Conservation (phyloP, 2,329 filamentous ascomycete species). For the Didymella segeticola region DNA sequence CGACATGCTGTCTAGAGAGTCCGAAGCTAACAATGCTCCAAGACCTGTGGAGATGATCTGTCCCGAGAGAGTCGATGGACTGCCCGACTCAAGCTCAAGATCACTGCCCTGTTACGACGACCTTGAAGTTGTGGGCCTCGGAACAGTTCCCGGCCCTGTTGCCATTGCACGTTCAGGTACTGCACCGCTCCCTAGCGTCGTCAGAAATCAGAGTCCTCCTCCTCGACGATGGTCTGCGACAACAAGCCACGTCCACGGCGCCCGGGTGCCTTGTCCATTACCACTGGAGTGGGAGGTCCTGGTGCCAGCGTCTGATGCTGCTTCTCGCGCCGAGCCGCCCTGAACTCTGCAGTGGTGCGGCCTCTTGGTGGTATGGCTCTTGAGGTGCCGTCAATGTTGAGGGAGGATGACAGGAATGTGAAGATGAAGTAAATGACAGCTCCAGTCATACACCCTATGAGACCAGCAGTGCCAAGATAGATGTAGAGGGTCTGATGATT, state of each 20-base stretch:
- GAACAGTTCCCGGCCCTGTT: too few species aligned
- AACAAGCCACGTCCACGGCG: constrained; percentile 58
- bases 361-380: constrained; percentile 17
- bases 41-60: not conserved
- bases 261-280: constrained; percentile 40
- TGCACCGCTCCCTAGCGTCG: not conserved
- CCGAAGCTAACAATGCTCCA: not conserved
- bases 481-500: constrained; percentile 57
- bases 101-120: not conserved
- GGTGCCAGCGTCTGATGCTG: constrained; percentile 22
- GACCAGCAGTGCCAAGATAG: constrained; percentile 69
- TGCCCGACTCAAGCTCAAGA: not conserved
- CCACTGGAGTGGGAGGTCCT: constrained; percentile 24
- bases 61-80: not conserved
- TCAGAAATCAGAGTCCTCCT: constrained; percentile 66
- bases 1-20: not conserved
- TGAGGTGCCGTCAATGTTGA: constrained; percentile 49
- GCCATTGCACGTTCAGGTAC: not conserved
- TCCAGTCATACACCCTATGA: constrained; percentile 71
- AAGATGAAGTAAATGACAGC: constrained; percentile 65
- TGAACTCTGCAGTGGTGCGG: constrained; percentile 41
- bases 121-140: not conserved
- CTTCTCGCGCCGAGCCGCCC: constrained; percentile 36
- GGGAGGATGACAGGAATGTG: constrained; percentile 59
- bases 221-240: constrained; percentile 73